These are phyloP conservation scores for Penicillium subrubescens DNA, from an alignment of 495 filamentous ascomycete species.

Conservation along the genomic window DNA sequence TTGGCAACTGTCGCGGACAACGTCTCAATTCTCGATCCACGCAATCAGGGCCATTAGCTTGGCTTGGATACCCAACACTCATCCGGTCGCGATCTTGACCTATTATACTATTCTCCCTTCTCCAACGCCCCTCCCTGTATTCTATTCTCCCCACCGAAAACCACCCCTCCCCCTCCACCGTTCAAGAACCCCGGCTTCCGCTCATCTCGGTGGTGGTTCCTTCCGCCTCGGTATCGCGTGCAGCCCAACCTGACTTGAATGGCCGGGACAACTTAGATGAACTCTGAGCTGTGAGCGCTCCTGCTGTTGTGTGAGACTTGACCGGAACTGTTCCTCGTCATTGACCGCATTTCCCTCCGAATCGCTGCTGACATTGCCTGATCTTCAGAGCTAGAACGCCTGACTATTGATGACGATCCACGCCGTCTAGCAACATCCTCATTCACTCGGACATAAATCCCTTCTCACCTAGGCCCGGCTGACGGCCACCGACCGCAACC, in stretches of 20 bases:
- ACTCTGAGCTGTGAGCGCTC: conserved; percentile 24
- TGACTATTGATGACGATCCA: conserved; percentile 17
- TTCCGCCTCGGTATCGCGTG: conserved; percentile 39
- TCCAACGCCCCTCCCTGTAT: neutral
- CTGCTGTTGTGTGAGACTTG: conserved; percentile 11
- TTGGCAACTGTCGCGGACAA: conserved; percentile 2
- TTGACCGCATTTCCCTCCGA: neutral
- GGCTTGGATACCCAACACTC: conserved; percentile 36
- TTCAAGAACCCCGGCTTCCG: conserved; percentile 4
- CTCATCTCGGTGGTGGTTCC: conserved; percentile 15
- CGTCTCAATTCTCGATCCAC: conserved; percentile 19
- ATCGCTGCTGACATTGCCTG: conserved; percentile 12
- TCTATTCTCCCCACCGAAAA: neutral
- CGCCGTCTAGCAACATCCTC: conserved; percentile 13
- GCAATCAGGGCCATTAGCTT: conserved; percentile 35
- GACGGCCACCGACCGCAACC: conserved; percentile 40
- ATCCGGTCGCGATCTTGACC: conserved; percentile 6
- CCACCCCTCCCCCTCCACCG: neutral
- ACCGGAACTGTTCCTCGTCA: conserved; percentile 4
- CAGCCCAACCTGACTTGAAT: conserved; percentile 35
- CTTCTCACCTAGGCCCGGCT: conserved; percentile 35
- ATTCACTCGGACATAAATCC: conserved; percentile 17
- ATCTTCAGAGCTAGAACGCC: conserved; percentile 13
- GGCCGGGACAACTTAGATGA: conserved; percentile 29
- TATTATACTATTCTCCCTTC: conserved; percentile 5